Conservation (phyloP, 352 stramenopile genomes). For the Globisporangium barbulae region DNA sequence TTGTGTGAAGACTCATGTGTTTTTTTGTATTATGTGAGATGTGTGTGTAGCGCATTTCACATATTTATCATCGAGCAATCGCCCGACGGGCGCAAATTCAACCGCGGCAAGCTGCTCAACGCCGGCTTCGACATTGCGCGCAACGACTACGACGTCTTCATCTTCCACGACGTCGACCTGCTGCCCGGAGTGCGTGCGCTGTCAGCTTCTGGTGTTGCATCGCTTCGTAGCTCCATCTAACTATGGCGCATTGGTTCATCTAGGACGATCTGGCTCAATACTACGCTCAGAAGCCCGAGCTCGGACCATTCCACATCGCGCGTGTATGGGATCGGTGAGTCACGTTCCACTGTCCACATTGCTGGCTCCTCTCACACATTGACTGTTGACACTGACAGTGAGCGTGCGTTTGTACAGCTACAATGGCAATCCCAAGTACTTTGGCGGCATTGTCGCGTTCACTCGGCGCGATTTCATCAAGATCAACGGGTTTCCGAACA, state of each 20-base stretch:
- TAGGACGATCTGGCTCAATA: constrained; percentile 69
- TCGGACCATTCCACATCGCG: constrained; percentile 91
- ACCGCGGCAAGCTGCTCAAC: constrained; percentile 96
- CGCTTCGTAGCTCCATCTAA: neutral
- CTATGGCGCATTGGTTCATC: neutral
- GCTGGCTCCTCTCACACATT: neutral
- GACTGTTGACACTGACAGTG: neutral
- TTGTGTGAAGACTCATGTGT: neutral
- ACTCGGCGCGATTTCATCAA: constrained; percentile 83
- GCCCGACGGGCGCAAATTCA: constrained; percentile 94
- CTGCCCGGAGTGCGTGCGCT: constrained; percentile 56
- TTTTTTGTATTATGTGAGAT: neutral
- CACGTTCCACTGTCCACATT: neutral
- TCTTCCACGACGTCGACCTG: constrained; percentile 97
- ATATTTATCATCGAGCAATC: constrained; percentile 96
- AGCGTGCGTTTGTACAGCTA: constrained; percentile 43
- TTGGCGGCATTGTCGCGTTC: constrained; percentile 93
- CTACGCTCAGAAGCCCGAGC: constrained; percentile 67
- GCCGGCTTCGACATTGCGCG: constrained; percentile 91
- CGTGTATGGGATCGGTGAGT: constrained; percentile 85
- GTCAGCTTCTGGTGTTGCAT: neutral
- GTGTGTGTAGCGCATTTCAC: constrained; percentile 57
- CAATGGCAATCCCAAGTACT: constrained; percentile 93
- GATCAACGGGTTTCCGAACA: constrained; percentile 96
- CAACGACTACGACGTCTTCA: constrained; percentile 82